Evolutionary conservation across 257 asterid genomes (phyloP), one percentile per base, ranked within the genome.

Genomic region (Catharanthus roseus): DNA sequence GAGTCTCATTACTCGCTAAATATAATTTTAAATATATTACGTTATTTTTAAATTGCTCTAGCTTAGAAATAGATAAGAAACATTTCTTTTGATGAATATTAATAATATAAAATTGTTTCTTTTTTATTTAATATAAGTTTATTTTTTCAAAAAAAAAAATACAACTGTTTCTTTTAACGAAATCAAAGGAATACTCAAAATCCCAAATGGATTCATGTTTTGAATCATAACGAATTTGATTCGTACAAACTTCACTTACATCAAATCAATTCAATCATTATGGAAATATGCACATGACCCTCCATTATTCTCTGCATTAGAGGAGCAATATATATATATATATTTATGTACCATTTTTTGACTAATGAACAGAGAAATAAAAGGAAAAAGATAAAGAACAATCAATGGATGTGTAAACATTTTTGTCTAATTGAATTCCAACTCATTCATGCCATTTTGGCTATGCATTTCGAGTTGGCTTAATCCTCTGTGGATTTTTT

Each of bases 381-480:
- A 38, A 38, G 8, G 42, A 38, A 8, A 38, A 38, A 31, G 10
- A 42, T 42, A 42, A 3, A 38, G 5, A 42, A 4, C 11, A 3
- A 42, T 42, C 5, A 42, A 42, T 42, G 9, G 5, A 38, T 38
- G 3, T 38, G 55, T 51, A n/a, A 63, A 51, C 26, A 63, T 38
- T 1, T 8, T 2, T 61, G 15, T 21, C 39, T 13, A 63, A 24
- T 34, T 64, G 49, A 62, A 63, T 50, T 74, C 24, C 53, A 67
- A 67, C 72, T 74, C 72, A 64, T 21, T 66, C 39, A 50, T 9
- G 58, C 19, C 69, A 38, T 51, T 1, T 45, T 65, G 68, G 68
- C 56, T 65, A 19, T 34, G 15, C 49, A 68, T 23, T 6, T 67
- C n/a, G n/a, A n/a, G n/a, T n/a, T n/a, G n/a, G n/a, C n/a, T n/a